Evolutionary conservation across 257 asterid species (phyloP).

Genomic region (Leptodermis oblonga): DNA sequence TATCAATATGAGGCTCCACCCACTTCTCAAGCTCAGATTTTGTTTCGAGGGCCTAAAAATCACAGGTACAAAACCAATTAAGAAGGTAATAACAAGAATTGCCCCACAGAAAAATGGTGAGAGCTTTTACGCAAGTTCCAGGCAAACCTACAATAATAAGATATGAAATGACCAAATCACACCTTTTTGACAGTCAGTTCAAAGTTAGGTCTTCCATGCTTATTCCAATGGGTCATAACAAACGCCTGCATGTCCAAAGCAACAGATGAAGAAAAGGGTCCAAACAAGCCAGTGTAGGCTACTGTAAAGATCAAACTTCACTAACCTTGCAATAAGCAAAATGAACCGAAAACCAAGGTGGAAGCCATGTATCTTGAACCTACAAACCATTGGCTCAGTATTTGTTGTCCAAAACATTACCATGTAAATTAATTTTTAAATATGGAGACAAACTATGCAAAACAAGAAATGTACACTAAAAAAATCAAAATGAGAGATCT

Average conservation of each 20-base stretch:
- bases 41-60: constrained; percentile 36
- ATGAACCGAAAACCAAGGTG: constrained; percentile 43
- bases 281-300: background rate
- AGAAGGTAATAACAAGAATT: background rate
- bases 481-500: background rate
- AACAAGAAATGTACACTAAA: background rate
- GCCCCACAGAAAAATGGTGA: background rate
- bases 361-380: constrained; percentile 45
- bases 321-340: constrained; percentile 36
- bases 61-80: constrained; percentile 8
- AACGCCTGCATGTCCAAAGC: constrained; percentile 33
- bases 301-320: background rate
- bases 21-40: constrained; percentile 30
- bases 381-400: background rate
- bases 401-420: background rate
- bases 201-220: constrained; percentile 34
- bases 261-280: constrained; percentile 8
- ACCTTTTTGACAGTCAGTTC: constrained; percentile 38
- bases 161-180: background rate
- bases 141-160: background rate
- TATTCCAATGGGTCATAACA: constrained; percentile 35
- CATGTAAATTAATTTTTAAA: background rate
- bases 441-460: background rate
- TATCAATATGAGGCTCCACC: constrained; percentile 31
- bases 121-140: background rate